These are phyloP conservation scores for Vigna nakashimae DNA, from an alignment of 306 rosid genomes.

Conservation along the genomic window DNA sequence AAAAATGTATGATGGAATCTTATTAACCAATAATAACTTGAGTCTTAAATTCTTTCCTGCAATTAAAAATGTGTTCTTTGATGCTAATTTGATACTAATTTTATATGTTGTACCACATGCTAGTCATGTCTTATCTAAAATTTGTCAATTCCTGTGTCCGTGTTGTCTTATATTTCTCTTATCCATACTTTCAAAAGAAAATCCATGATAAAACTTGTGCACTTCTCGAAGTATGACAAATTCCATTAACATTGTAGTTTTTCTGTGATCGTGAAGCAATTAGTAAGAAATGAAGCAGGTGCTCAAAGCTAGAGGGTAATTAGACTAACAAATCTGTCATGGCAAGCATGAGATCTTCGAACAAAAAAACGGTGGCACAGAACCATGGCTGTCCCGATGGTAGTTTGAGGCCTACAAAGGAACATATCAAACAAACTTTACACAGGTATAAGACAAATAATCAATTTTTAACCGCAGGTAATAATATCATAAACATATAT, in stretches of 20 bases:
- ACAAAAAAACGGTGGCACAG: slow-evolving; percentile 82
- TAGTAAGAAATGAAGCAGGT: slow-evolving; percentile 12
- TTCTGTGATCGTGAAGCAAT: slow-evolving; percentile 1
- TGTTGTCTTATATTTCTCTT: too few species aligned
- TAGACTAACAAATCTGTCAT: slow-evolving; percentile 80
- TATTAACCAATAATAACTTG: not conserved
- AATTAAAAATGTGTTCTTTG: not conserved
- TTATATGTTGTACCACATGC: not conserved
- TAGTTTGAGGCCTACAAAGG: slow-evolving; percentile 78
- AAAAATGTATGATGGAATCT: too few species aligned
- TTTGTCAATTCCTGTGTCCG: too few species aligned
- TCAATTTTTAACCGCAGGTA: not conserved
- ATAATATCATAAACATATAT: slow-evolving; percentile 1
- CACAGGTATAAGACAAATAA: slow-evolving; percentile 17
- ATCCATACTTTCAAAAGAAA: too few species aligned
- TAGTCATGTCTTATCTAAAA: not conserved
- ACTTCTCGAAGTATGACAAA: not conserved
- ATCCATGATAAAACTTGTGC: not conserved
- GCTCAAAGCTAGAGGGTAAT: not conserved
- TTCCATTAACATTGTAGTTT: not conserved
- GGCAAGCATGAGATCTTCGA: slow-evolving; percentile 78
- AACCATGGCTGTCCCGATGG: slow-evolving; percentile 83
- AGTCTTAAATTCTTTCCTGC: not conserved
- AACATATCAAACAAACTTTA: slow-evolving; percentile 27
- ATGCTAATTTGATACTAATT: not conserved